Evolutionary conservation across 2,329 filamentous ascomycete genomes (phyloP).

Genomic region (Aspergillus latus): DNA sequence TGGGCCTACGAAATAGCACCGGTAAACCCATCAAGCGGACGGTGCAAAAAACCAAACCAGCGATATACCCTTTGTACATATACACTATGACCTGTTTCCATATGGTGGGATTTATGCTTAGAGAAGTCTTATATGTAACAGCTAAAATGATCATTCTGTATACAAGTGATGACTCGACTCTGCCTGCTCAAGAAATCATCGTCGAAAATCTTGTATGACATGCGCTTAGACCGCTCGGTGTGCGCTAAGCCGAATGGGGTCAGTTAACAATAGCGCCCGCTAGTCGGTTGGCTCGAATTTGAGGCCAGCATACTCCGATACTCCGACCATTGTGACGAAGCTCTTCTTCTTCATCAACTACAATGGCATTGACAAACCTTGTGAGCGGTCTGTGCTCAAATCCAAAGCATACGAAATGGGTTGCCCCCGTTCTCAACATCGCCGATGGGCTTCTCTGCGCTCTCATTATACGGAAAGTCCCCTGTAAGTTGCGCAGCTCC

Average conservation of each 20-base stretch:
- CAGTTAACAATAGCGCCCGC: slow-evolving; percentile 19
- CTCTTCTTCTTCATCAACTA: slow-evolving; percentile 4
- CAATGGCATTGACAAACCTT: slow-evolving; percentile 36
- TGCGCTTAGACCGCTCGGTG: neutral
- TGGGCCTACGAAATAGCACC: neutral
- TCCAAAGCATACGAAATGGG: slow-evolving; percentile 59
- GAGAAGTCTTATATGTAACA: neutral
- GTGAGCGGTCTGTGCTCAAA: slow-evolving; percentile 50
- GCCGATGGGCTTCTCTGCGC: slow-evolving; percentile 71
- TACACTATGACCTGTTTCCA: slow-evolving; percentile 11
- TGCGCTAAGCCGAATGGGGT: slow-evolving; percentile 24
- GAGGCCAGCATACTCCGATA: neutral
- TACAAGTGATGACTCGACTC: neutral
- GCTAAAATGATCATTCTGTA: neutral
- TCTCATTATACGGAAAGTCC: slow-evolving; percentile 75
- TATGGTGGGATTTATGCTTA: neutral
- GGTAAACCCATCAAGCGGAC: neutral
- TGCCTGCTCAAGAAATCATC: neutral
- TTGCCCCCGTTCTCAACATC: slow-evolving; percentile 66
- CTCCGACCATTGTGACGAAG: slow-evolving; percentile 1
- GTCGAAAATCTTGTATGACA: neutral
- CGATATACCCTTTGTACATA: slow-evolving; percentile 28
- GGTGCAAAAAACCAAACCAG: slow-evolving; percentile 5
- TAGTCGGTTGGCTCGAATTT: too few relatives aligned
- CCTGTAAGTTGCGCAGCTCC: slow-evolving; percentile 61